Conservation (phyloP, 306 rosid species). For the Prunus mume region DNA sequence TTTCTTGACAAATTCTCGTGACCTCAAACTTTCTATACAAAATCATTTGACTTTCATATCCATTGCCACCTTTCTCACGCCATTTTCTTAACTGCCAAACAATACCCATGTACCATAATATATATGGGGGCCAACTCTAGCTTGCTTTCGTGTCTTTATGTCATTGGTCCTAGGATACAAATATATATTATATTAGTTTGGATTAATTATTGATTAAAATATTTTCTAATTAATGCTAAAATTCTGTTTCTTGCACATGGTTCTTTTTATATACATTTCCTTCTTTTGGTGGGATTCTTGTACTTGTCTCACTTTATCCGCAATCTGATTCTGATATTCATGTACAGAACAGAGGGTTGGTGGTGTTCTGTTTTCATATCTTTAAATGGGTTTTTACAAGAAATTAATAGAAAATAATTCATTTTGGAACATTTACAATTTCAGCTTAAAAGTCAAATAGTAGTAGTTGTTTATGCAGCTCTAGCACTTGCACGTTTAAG, state of each 20-base stretch:
- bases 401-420: not conserved
- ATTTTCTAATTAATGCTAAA: not conserved
- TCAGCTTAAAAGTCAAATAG: not conserved
- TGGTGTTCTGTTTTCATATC: not conserved
- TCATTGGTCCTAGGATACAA: not conserved
- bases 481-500: not conserved
- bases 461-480: not conserved
- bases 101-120: not conserved
- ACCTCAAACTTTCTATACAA: conserved; percentile 3
- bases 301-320: not conserved
- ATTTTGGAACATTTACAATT: not conserved
- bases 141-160: not conserved
- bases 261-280: not conserved
- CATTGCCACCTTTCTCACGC: conserved; percentile 24
- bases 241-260: not conserved
- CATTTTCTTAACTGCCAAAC: conserved; percentile 17
- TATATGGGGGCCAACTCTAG: not conserved
- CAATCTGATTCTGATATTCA: not conserved
- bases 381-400: not conserved
- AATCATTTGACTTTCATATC: conserved; percentile 4
- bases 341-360: not conserved
- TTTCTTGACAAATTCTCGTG: conserved; percentile 32
- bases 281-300: not conserved
- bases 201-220: not conserved
- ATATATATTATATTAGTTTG: not conserved